phyloP scores from a whole-genome alignment of 1,139 yeast genomes.

The Suhomyces choctaworum region DNA sequence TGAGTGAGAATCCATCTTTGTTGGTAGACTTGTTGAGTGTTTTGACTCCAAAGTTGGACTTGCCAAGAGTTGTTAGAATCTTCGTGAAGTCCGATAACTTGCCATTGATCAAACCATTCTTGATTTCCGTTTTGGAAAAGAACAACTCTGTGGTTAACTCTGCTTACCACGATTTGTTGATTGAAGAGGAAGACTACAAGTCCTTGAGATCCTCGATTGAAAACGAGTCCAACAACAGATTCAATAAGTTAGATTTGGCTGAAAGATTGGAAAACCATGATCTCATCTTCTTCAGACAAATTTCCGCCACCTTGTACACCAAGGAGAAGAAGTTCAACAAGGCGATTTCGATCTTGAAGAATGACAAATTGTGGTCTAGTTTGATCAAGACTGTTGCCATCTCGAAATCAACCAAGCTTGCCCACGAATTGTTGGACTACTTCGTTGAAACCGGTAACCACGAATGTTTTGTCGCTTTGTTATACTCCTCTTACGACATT shows the following conservation, averaged over 20 bases:
- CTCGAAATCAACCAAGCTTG: slow-evolving; percentile 76
- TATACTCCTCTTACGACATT: slow-evolving; percentile 82
- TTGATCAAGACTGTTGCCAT: slow-evolving; percentile 91
- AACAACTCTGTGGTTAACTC: slow-evolving; percentile 89
- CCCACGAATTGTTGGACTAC: slow-evolving; percentile 84
- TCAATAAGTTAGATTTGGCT: slow-evolving; percentile 90
- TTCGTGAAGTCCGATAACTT: slow-evolving; percentile 94
- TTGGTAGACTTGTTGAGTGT: slow-evolving; percentile 84
- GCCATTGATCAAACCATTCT: slow-evolving; percentile 93
- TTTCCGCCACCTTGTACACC: slow-evolving; percentile 90
- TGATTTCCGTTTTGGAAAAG: slow-evolving; percentile 86
- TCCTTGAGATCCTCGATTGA: slow-evolving; percentile 86
- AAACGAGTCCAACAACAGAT: slow-evolving; percentile 74
- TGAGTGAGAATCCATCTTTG: slow-evolving; percentile 88
- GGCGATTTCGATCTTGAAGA: slow-evolving; percentile 83
- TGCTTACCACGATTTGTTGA: slow-evolving; percentile 92
- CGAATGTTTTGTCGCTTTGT: slow-evolving; percentile 90
- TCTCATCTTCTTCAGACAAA: slow-evolving; percentile 88
- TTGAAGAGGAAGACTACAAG: slow-evolving; percentile 95
- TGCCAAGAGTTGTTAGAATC: slow-evolving; percentile 92
- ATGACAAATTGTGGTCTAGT: slow-evolving; percentile 93
- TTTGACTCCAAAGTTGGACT: slow-evolving; percentile 87
- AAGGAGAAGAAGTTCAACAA: slow-evolving; percentile 92
- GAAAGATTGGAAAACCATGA: slow-evolving; percentile 91
- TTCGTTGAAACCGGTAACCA: slow-evolving; percentile 97